These are phyloP conservation scores for Penicillium taxi DNA, from an alignment of 495 filamentous ascomycete genomes.

Conservation along the genomic window DNA sequence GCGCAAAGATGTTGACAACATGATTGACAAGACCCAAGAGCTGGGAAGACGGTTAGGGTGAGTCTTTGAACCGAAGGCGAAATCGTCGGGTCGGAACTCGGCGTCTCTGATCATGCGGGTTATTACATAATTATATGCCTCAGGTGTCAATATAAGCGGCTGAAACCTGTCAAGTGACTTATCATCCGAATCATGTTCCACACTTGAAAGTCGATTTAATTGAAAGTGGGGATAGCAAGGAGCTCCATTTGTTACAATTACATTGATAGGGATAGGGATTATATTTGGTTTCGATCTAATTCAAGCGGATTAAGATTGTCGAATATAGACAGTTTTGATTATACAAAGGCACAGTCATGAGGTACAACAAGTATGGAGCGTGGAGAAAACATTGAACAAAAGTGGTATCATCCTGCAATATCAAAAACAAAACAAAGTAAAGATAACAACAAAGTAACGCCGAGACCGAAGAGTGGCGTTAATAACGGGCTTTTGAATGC, in stretches of 20 bases:
- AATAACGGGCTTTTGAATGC: constrained; percentile 19
- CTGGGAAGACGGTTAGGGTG: constrained; percentile 21
- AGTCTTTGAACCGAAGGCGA: constrained; percentile 34
- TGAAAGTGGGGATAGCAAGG: too few species aligned
- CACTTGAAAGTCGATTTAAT: too few species aligned
- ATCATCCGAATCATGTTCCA: too few species aligned
- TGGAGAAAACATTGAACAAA: constrained; percentile 16
- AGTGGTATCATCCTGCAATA: constrained; percentile 37
- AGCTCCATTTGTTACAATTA: background rate
- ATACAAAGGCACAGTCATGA: constrained; percentile 22
- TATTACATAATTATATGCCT: constrained; percentile 29
- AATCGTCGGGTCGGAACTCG: constrained; percentile 33
- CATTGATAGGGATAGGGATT: background rate
- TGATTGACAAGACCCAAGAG: constrained; percentile 26
- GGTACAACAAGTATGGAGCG: constrained; percentile 18
- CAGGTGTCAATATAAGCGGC: too few species aligned
- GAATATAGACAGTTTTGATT: constrained; percentile 12
- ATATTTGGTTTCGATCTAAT: too few species aligned
- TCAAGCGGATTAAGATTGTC: constrained; percentile 7
- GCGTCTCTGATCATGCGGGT: constrained; percentile 36
- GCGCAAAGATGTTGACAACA: constrained; percentile 45
- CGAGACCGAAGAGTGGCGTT: constrained; percentile 14
- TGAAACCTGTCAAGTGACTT: too few species aligned
- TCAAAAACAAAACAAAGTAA: constrained; percentile 10
- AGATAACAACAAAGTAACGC: constrained; percentile 17